These are phyloP conservation scores for Pseudocercospora pini-densiflorae DNA, from an alignment of 2,329 filamentous ascomycete genomes.

Conservation along the genomic window DNA sequence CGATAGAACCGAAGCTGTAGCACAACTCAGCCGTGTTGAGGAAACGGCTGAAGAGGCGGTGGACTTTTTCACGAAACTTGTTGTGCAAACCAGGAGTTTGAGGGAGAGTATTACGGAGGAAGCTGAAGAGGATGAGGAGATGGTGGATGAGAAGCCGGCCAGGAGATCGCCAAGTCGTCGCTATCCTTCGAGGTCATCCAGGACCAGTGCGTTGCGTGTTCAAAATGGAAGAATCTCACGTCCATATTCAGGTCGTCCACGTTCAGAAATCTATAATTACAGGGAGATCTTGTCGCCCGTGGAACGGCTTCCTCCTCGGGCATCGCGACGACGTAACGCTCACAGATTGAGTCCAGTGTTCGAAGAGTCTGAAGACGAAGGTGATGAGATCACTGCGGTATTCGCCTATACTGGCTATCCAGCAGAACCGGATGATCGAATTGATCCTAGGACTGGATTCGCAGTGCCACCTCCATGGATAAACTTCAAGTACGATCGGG, in stretches of 20 bases:
- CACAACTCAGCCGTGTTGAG: background rate
- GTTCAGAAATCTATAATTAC: background rate
- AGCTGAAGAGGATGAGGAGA: background rate
- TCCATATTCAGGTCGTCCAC: background rate
- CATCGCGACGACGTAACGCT: background rate
- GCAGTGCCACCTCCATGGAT: constrained; percentile 1
- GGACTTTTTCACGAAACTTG: background rate
- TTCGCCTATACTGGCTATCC: background rate
- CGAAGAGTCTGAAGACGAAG: background rate
- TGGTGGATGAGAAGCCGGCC: background rate
- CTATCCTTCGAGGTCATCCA: background rate
- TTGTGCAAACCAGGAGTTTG: background rate
- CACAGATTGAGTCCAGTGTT: background rate
- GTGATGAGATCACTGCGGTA: background rate
- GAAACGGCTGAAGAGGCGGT: background rate
- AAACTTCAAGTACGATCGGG: background rate
- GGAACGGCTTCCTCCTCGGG: background rate
- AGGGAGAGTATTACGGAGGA: background rate
- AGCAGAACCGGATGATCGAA: background rate
- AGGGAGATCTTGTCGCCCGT: background rate
- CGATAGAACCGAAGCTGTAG: background rate
- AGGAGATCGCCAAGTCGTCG: background rate
- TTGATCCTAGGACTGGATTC: background rate
- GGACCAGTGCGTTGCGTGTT: background rate
- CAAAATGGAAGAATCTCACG: background rate